These are phyloP conservation scores for Auriscalpium vulgare DNA, from an alignment of 768 basidiomycete genomes.

Conservation along the genomic window DNA sequence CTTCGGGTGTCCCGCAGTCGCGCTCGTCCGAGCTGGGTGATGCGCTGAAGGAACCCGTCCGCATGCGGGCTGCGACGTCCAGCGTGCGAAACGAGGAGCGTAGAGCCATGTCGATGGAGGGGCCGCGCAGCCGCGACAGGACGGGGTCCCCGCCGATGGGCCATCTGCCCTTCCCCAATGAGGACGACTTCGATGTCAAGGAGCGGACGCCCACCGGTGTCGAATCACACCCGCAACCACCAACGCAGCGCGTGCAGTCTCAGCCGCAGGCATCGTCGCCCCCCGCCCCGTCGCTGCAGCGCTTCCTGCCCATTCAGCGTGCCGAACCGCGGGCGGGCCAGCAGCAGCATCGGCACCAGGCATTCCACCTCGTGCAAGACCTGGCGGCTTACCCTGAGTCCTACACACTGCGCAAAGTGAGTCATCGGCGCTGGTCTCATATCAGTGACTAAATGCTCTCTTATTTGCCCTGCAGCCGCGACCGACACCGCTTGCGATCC, in stretches of 20 bases:
- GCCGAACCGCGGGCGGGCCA: background rate
- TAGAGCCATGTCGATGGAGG: background rate
- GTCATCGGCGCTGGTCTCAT: background rate
- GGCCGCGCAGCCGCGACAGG: background rate
- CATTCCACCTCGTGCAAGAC: constrained; percentile 9
- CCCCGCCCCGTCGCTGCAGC: background rate
- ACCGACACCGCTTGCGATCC: no score
- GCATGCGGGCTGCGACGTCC: background rate
- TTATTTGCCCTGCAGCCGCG: no score
- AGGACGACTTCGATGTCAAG: constrained; percentile 1
- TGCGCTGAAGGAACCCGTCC: constrained; percentile 7
- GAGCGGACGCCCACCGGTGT: background rate
- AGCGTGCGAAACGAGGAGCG: background rate
- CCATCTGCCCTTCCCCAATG: background rate
- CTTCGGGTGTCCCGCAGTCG: background rate
- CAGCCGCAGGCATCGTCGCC: background rate
- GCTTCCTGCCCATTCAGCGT: background rate
- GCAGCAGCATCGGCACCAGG: background rate
- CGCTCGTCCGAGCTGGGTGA: constrained; percentile 10
- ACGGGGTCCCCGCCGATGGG: background rate
- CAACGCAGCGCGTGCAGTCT: background rate
- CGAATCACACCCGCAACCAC: background rate
- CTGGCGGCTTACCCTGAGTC: constrained; percentile 6
- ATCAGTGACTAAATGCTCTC: no score
- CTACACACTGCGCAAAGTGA: constrained; percentile 1